phyloP scores from a whole-genome alignment of 768 basidiomycete genomes.

The Pulveroboletus sp. region DNA sequence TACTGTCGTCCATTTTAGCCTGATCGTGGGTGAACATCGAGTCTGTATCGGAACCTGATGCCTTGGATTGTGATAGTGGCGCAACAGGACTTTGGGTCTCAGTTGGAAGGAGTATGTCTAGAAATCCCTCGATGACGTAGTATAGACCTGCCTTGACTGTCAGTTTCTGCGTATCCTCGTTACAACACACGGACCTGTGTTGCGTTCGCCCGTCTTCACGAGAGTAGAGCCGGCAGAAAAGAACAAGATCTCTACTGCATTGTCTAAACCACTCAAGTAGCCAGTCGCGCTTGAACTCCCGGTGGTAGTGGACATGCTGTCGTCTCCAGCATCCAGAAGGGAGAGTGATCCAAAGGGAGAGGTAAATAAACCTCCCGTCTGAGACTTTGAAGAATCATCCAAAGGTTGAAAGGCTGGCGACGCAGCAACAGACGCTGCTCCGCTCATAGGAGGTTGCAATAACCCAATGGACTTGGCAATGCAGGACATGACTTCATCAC shows the following conservation, averaged over 20 bases:
- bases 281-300: conserved; percentile 48
- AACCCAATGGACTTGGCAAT: conserved; percentile 97
- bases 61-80: conserved; percentile 15
- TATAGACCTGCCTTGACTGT: conserved; percentile 56
- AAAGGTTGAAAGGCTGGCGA: conserved; percentile 59
- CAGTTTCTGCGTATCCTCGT: neutral
- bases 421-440: conserved; percentile 58
- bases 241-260: conserved; percentile 93
- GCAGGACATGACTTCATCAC: conserved; percentile 95
- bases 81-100: conserved; percentile 10
- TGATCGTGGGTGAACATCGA: conserved; percentile 35
- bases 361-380: conserved; percentile 41
- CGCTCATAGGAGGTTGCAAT: conserved; percentile 77
- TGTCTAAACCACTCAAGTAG: conserved; percentile 83
- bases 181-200: conserved; percentile 54
- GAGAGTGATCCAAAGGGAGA: conserved; percentile 76
- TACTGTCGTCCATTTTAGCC: conserved; percentile 26
- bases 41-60: conserved; percentile 33
- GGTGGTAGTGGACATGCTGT: conserved; percentile 60
- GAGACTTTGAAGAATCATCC: conserved; percentile 34
- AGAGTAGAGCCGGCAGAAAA: conserved; percentile 84
- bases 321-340: conserved; percentile 66
- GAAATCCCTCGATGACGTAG: conserved; percentile 93
- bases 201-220: conserved; percentile 85
- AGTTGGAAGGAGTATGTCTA: conserved; percentile 80